phyloP scores from a whole-genome alignment of 768 basidiomycete species.

The Lactarius psammicola region DNA sequence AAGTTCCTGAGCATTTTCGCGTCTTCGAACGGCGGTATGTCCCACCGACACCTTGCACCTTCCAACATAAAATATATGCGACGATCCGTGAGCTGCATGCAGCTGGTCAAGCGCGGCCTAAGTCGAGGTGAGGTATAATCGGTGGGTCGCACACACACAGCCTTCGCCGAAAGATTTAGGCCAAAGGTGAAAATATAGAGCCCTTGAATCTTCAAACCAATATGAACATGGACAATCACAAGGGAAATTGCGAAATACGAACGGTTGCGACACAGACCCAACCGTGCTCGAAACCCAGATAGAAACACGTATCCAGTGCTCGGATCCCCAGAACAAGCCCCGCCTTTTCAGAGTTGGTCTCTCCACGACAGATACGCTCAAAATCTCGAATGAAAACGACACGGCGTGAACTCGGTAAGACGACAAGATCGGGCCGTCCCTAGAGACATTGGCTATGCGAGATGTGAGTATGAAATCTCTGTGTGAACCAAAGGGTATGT shows the following conservation, averaged over 20 bases:
- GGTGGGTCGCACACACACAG: background rate
- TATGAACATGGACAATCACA: background rate
- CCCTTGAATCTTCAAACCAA: constrained; percentile 3
- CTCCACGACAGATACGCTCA: constrained; percentile 29
- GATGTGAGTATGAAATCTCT: constrained; percentile 1
- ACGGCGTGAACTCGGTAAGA: constrained; percentile 31
- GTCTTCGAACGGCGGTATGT: constrained; percentile 12
- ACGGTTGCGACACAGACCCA: constrained; percentile 20
- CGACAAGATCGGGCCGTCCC: constrained; percentile 37
- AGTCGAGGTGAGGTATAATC: background rate
- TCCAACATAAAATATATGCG: constrained; percentile 28
- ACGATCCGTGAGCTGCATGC: background rate
- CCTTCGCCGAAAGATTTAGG: background rate
- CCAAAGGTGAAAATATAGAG: constrained; percentile 12
- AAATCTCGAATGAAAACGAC: constrained; percentile 38
- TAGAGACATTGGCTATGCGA: constrained; percentile 38
- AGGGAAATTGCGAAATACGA: background rate
- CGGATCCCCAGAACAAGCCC: background rate
- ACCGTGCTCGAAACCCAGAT: constrained; percentile 8
- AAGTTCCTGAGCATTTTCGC: background rate
- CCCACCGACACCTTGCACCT: background rate
- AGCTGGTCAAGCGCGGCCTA: background rate
- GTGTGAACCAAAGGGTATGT: background rate
- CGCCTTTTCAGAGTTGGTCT: background rate
- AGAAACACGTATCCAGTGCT: background rate